Evolutionary conservation across 441 rosid species (phyloP).

Genomic region (Euphorbia celastroides): DNA sequence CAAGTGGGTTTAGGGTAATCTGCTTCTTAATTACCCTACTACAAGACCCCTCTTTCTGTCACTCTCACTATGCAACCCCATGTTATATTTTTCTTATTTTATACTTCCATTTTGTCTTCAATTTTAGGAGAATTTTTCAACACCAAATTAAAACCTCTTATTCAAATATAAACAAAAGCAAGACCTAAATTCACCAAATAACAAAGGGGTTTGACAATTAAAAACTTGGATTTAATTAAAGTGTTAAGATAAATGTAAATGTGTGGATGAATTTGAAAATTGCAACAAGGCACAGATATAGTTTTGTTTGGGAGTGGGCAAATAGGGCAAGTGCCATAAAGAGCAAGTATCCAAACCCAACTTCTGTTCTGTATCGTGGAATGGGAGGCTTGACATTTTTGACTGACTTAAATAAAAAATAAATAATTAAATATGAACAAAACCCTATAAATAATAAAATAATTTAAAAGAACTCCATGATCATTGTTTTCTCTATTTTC

Average conservation of each 20-base stretch:
- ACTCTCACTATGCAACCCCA: conserved; percentile 36
- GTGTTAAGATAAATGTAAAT: neutral
- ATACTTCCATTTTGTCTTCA: too few species aligned
- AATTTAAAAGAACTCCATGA: neutral
- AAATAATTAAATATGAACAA: too few species aligned
- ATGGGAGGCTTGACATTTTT: conserved; percentile 30
- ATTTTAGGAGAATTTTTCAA: too few species aligned
- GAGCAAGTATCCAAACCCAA: neutral
- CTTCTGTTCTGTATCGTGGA: neutral
- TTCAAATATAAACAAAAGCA: too few species aligned
- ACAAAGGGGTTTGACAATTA: too few species aligned
- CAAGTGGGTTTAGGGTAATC: conserved; percentile 42
- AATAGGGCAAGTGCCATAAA: neutral
- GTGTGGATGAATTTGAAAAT: neutral
- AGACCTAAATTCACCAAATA: too few species aligned
- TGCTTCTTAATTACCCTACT: conserved; percentile 33
- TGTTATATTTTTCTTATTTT: conserved; percentile 30
- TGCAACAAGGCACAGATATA: neutral
- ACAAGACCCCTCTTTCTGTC: conserved; percentile 40
- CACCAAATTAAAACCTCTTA: too few species aligned
- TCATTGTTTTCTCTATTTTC: conserved; percentile 8
- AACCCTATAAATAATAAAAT: too few species aligned
- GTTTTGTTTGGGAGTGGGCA: neutral
- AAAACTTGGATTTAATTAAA: too few species aligned
- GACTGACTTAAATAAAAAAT: conserved; percentile 18